Evolutionary conservation across 805 yeast species (phyloP), one percentile per base, ranked within the genome.

Genomic region (Hanseniaspora pseudoguilliermondii): DNA sequence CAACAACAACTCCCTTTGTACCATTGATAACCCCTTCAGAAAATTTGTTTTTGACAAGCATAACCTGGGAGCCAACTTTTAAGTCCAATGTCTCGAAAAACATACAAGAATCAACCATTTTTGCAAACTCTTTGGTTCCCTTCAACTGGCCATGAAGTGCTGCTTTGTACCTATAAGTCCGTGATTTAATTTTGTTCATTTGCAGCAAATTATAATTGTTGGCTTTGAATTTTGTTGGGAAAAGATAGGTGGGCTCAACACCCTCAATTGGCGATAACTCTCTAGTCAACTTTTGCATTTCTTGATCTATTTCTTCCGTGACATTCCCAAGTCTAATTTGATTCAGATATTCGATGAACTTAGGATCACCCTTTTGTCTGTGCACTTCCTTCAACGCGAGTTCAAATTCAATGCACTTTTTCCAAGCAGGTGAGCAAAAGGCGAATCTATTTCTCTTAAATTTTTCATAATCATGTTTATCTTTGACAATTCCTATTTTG

Each of bases 11-110:
- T 0, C 95, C 95, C 32, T 85, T 69, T 0, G 90, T 80, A 0
- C 95, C 95, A 68, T 86, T 86, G 11, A 86, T 91, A 48, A 86
- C 71, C 0, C 80, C 75, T 32, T 78, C 83, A 63, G 84, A 89
- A 56, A 81, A 74, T 62, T 35, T 16, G 15, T 86, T 86, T 64
- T 85, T 85, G 49, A 86, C 75, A 74, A 85, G 80, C 91, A 86
- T 85, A 0, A 86, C 95, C 68, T 86, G 95, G 0, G 91, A 87
- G 46, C 84, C 83, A 55, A 76, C 76, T 62, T 84, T 86, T 62
- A 86, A 68, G 8, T 71, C 71, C 15, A 86, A 65, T 38, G 67
- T 68, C 39, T 73, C 69, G 1, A 86, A 86, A 5, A 42, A 29
- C 1, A 90, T 86, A 63, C 86, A 67, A 59, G 83, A 80, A 61